Evolutionary conservation across 805 yeast genomes (phyloP).

Genomic region (Barnettozyma vustinii): DNA sequence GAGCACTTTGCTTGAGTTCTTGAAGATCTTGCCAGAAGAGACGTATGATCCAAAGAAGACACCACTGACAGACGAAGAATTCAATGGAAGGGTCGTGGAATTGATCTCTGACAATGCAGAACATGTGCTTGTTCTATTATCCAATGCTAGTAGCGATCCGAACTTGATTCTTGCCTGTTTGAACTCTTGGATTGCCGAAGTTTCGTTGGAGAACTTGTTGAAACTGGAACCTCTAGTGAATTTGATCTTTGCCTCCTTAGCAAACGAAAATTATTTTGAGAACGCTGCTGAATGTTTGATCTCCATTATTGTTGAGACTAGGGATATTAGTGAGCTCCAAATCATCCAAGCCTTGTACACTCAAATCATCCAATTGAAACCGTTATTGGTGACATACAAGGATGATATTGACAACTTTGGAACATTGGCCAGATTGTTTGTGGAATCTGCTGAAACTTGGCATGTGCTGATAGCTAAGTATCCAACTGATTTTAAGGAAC

Average conservation of each 20-base stretch:
- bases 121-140: constrained; percentile 58
- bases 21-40: constrained; percentile 90
- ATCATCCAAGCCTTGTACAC: constrained; percentile 63
- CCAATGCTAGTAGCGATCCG: constrained; percentile 29
- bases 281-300: constrained; percentile 83
- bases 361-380: constrained; percentile 59
- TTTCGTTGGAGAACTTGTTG: constrained; percentile 67
- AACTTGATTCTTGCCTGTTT: constrained; percentile 64
- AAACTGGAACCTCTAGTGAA: constrained; percentile 57
- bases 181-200: constrained; percentile 87
- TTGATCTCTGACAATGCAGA: constrained; percentile 64
- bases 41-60: constrained; percentile 70
- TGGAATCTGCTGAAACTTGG: constrained; percentile 96
- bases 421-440: constrained; percentile 68
- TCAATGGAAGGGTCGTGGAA: constrained; percentile 53
- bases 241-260: constrained; percentile 59
- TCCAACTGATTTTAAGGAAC: constrained; percentile 63
- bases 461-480: constrained; percentile 73
- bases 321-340: constrained; percentile 61
- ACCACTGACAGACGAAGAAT: constrained; percentile 78
- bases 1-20: constrained; percentile 61
- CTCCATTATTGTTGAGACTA: constrained; percentile 74
- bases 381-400: constrained; percentile 36
- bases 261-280: constrained; percentile 65
- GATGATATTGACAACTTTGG: constrained; percentile 52